Base-by-base conservation (phyloP, 2,329 filamentous ascomycete genomes). In the Helotiales sp. region DNA sequence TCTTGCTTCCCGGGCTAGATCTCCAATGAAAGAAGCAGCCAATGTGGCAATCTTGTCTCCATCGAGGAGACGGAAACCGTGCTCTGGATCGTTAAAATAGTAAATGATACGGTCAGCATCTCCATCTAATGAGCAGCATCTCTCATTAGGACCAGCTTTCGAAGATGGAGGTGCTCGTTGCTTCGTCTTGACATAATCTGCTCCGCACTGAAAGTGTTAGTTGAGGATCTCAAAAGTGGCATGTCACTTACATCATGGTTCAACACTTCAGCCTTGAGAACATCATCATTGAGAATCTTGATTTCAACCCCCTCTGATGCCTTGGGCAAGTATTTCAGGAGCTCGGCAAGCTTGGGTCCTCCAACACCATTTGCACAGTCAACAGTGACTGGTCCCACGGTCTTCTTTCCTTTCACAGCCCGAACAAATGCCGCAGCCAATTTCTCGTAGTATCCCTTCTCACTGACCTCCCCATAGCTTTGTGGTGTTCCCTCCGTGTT, bases 301-400 rank as follows among this genome's bases (percentile, higher is more conserved):
- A 97, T 90, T 65, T 97, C 88, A 62, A 97, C 82, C 24, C 87
- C 89, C 75, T 91, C 87, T 65, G 83, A 80, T 43, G 88, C 86
- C 69, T 86, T 81, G 65, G 92, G 90, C 61, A 98, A 83, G 75
- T 92, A 86, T 79, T 97, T 97, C 75, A 97, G 85, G 70, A 98
- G 85, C 79, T 97, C 93, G 69, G 85, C 84, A 73, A 99, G 83
- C 82, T 97, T 97, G 47, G 95, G 94, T 2, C 93, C 96, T 74
- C 96, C 96, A 67, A 99, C 93, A 75, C 96, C 96, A 76, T 99
- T 99, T 75, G 96, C 96, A 79, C 95, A 97, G 80, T 99, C 96
- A 15, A 99, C 93, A 6, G 89, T 92, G 70, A 99, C 83, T 65
- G 86, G 80, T 6, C 93, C 93, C 61, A 87, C 83, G 49, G 93